These are phyloP conservation scores for Schizosaccharomyces cryophilus DNA, from an alignment of 805 yeast species.

Conservation along the genomic window DNA sequence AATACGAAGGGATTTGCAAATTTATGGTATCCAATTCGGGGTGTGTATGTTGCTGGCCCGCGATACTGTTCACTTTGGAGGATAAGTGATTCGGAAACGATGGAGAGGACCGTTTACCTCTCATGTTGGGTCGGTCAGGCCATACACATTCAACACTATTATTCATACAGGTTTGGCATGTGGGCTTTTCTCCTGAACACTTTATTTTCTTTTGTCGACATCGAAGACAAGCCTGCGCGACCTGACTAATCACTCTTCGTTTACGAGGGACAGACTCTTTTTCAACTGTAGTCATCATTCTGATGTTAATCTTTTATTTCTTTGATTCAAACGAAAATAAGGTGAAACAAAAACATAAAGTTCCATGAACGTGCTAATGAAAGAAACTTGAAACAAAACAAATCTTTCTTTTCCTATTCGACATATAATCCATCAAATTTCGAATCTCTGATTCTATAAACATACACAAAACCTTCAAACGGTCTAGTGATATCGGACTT, in stretches of 20 bases:
- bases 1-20: background rate
- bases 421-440: too few relatives aligned
- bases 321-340: too few relatives aligned
- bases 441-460: too few relatives aligned
- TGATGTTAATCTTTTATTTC: background rate
- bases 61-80: background rate
- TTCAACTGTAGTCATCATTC: background rate
- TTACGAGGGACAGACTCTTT: background rate
- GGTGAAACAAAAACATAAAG: too few relatives aligned
- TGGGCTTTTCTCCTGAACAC: background rate
- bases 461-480: too few relatives aligned
- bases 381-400: too few relatives aligned
- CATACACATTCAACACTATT: background rate
- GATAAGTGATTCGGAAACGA: background rate
- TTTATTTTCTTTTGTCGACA: background rate
- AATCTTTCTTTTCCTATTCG: too few relatives aligned
- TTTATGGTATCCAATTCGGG: background rate
- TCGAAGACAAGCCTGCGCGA: background rate
- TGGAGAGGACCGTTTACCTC: background rate
- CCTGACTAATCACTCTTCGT: background rate
- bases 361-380: too few relatives aligned
- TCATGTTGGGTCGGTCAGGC: background rate
- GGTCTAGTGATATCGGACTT: too few relatives aligned
- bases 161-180: background rate
- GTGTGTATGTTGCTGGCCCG: background rate